A percentile compares a stretch with the other conserved stretches of the same genome.
These are phyloP conservation scores for Plasmodium knowlesi DNA, from an alignment of 169 alveolate species.

Conservation along the genomic window DNA sequence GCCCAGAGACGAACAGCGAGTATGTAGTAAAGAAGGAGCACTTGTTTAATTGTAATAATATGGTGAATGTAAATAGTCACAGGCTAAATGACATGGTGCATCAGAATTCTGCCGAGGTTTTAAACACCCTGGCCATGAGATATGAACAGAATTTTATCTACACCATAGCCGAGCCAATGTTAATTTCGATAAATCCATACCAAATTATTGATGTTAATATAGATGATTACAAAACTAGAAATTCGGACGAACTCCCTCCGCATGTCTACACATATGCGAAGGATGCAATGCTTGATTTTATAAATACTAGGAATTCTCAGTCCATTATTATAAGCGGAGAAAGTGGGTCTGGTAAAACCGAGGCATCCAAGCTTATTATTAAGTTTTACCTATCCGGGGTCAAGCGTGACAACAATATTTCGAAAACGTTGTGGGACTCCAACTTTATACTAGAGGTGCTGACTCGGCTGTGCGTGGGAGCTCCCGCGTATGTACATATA, in stretches of 20 bases:
- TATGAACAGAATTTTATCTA: slow-evolving; percentile 70
- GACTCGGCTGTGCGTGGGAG: not conserved
- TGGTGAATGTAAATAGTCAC: slow-evolving; percentile 67
- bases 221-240: slow-evolving; percentile 32
- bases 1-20: slow-evolving; percentile 65
- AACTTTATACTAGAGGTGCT: slow-evolving; percentile 61
- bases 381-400: slow-evolving; percentile 81
- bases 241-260: slow-evolving; percentile 84
- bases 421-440: slow-evolving; percentile 69
- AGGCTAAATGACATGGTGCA: slow-evolving; percentile 71
- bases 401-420: slow-evolving; percentile 27
- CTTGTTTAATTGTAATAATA: slow-evolving; percentile 46
- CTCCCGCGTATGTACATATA: not conserved
- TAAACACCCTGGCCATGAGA: slow-evolving; percentile 61
- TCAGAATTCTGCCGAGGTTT: slow-evolving; percentile 66
- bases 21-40: slow-evolving; percentile 61
- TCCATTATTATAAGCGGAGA: slow-evolving; percentile 99
- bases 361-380: slow-evolving; percentile 95
- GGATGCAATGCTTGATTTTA: slow-evolving; percentile 86
- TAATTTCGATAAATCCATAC: slow-evolving; percentile 71
- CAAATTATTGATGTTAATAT: slow-evolving; percentile 53
- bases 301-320: slow-evolving; percentile 85
- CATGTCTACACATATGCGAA: slow-evolving; percentile 90
- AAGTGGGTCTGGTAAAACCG: slow-evolving; percentile 99
- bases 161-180: slow-evolving; percentile 74